Conservation (phyloP, 2,329 filamentous ascomycete species). For the Ascochyta lentis region DNA sequence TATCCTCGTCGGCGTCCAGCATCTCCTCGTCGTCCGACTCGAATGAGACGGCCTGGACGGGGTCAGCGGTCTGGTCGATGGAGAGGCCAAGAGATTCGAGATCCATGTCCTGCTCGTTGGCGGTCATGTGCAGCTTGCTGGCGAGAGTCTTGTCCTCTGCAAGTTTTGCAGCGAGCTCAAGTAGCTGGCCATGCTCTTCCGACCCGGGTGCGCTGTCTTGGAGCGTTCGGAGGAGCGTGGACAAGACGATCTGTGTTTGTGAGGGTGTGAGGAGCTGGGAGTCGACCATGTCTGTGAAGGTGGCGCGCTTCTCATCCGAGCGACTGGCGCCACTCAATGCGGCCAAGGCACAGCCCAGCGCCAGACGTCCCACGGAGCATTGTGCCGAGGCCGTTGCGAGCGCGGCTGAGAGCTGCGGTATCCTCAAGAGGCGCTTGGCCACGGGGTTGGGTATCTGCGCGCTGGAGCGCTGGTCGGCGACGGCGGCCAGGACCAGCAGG, state of each 20-base stretch:
- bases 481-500: conserved; percentile 78
- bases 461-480: conserved; percentile 79
- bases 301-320: conserved; percentile 32
- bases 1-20: conserved; percentile 57
- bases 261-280: conserved; percentile 67
- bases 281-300: conserved; percentile 68
- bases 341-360: conserved; percentile 71
- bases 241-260: conserved; percentile 70
- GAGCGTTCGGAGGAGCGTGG: conserved; percentile 66
- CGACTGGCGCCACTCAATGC: conserved; percentile 27
- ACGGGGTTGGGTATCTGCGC: conserved; percentile 73
- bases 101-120: conserved; percentile 72
- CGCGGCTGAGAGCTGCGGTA: conserved; percentile 65
- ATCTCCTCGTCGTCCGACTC: conserved; percentile 59
- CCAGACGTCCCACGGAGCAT: conserved; percentile 73
- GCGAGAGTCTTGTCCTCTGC: conserved; percentile 45
- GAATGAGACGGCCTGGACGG: conserved; percentile 13
- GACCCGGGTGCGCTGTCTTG: conserved; percentile 32
- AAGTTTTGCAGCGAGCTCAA: conserved; percentile 41
- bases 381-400: conserved; percentile 68
- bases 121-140: conserved; percentile 69
- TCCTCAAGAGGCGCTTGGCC: conserved; percentile 70
- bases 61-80: conserved; percentile 24
- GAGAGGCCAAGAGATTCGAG: conserved; percentile 66
- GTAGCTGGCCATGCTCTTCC: conserved; percentile 38